Conservation (phyloP, 208 protist genomes). For the Leishmania lainsoni region DNA sequence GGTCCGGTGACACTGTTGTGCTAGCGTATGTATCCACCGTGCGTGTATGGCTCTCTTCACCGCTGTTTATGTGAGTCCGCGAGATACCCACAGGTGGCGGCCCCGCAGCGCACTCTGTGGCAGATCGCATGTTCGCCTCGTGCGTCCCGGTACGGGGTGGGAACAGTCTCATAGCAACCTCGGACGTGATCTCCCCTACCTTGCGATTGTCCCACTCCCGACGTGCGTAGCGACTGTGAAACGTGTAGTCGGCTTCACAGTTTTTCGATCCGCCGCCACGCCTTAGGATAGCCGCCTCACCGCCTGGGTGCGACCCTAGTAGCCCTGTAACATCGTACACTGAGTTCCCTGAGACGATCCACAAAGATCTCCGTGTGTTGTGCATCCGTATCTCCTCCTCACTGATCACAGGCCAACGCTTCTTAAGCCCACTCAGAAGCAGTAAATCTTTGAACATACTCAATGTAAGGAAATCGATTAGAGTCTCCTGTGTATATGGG, state of each 20-base stretch:
- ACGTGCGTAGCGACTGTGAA: conserved; percentile 69
- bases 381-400: conserved; percentile 71
- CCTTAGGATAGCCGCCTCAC: conserved; percentile 60
- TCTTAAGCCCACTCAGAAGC: conserved; percentile 38
- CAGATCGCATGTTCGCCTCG: background rate
- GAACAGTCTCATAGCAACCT: conserved; percentile 31
- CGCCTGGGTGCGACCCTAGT: conserved; percentile 68
- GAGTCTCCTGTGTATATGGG: background rate
- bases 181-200: conserved; percentile 57
- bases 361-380: conserved; percentile 67
- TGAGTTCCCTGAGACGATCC: conserved; percentile 77
- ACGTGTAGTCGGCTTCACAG: conserved; percentile 64
- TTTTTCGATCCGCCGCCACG: conserved; percentile 67
- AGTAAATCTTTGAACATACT: conserved; percentile 26
- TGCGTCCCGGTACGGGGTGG: conserved; percentile 1
- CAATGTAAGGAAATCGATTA: background rate
- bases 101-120: background rate
- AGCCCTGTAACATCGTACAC: conserved; percentile 83
- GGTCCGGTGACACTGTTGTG: conserved; percentile 9
- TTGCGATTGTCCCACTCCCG: conserved; percentile 56
- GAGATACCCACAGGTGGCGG: conserved; percentile 7
- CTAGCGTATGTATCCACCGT: conserved; percentile 31
- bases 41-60: conserved; percentile 32
- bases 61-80: conserved; percentile 1
- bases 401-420: conserved; percentile 54